Conservation (phyloP, 306 rosid genomes). For the Cicer judaicum region DNA sequence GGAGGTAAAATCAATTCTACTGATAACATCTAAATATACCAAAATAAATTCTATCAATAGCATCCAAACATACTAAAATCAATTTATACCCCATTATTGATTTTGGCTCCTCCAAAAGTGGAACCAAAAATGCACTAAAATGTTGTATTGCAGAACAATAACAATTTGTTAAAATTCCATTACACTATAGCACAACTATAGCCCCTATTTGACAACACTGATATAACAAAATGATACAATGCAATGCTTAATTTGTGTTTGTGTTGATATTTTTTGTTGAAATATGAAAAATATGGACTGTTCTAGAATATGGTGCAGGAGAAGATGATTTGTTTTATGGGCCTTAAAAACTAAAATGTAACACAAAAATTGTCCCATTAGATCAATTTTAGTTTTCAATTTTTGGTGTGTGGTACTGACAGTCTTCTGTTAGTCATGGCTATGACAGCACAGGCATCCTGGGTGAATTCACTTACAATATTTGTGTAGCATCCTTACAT, state of each 20-base stretch:
- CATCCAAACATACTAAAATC: too few species aligned
- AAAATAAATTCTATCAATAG: too few species aligned
- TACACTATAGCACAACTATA: too few species aligned
- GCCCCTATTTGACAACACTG: too few species aligned
- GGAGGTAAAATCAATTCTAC: too few species aligned
- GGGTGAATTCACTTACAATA: slow-evolving; percentile 42
- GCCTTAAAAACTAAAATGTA: background rate
- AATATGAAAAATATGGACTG: too few species aligned
- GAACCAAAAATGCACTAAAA: too few species aligned
- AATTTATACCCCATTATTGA: too few species aligned
- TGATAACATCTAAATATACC: too few species aligned
- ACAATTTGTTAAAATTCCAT: too few species aligned
- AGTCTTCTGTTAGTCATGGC: slow-evolving; percentile 38
- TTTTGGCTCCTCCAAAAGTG: too few species aligned
- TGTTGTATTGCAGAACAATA: too few species aligned
- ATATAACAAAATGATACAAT: background rate
- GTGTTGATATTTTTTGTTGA: background rate
- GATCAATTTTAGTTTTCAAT: slow-evolving; percentile 22
- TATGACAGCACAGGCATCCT: slow-evolving; percentile 42
- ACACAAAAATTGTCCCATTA: background rate
- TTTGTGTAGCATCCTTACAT: slow-evolving; percentile 68
- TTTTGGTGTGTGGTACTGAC: slow-evolving; percentile 22
- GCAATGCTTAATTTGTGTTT: background rate
- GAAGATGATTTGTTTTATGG: background rate
- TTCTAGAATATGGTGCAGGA: background rate